Evolutionary conservation across 768 basidiomycete genomes (phyloP).

Genomic region (Boletus vinaceobasis): DNA sequence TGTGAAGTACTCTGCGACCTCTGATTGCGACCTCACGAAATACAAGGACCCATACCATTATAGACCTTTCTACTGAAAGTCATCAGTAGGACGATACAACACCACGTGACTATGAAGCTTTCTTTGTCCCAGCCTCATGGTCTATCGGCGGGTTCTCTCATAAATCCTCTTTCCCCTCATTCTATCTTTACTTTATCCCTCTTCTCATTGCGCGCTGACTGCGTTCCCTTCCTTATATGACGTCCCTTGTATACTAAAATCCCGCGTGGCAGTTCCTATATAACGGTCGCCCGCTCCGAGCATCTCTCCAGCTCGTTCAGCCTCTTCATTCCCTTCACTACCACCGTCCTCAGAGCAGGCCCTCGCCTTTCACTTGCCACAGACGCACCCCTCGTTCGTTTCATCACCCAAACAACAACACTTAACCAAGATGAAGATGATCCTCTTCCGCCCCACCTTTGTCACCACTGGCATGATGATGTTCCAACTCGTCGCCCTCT

Average conservation of each 20-base stretch:
- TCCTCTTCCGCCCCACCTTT: conserved; percentile 21
- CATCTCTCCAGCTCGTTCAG: neutral
- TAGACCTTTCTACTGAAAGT: neutral
- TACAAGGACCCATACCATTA: conserved; percentile 9
- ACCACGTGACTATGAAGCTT: neutral
- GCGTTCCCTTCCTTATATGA: conserved; percentile 15
- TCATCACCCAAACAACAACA: neutral
- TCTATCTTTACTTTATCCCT: neutral
- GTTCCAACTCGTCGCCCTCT: conserved; percentile 3
- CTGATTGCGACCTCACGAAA: neutral
- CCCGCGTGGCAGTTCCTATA: conserved; percentile 4
- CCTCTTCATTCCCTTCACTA: neutral
- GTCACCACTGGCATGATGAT: conserved; percentile 6
- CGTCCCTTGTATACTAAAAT: conserved; percentile 7
- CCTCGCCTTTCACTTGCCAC: conserved; percentile 2
- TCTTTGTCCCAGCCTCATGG: neutral
- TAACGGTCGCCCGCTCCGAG: neutral
- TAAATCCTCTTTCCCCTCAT: neutral
- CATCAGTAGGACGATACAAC: neutral
- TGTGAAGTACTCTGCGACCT: neutral
- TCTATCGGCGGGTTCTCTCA: neutral
- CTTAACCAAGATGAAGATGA: conserved; percentile 14
- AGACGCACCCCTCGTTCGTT: neutral
- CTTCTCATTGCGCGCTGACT: neutral
- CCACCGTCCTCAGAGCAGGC: conserved; percentile 9